Base-by-base conservation (phyloP, 1,139 yeast species). In the Diutina rugosa region DNA sequence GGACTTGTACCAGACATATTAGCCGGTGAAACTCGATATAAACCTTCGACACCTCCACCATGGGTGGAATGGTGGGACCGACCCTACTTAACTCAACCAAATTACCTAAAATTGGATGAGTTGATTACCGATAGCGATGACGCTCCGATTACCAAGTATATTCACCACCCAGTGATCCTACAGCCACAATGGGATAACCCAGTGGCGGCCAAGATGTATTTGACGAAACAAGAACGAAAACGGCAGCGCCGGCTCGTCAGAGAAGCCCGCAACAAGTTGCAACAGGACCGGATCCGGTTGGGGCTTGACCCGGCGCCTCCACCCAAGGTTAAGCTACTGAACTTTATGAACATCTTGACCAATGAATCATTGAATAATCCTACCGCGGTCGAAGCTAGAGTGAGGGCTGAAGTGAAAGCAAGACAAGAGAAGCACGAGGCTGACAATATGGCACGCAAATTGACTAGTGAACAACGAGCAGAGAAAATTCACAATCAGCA, bases 281-380 rank as follows among this genome's bases (percentile, higher is more conserved):
- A 79, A 59, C 96, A 89, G 65, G 95, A 90, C 62, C 74, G 88
- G 55, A 85, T 91, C 35, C 79, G 84, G 59, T 72, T 89, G 6
- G 99, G 99, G 0, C 71, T 91, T 29, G 90, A 85, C 55, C 87
- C 96, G 0, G 87, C 96, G 2, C 97, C 97, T 0, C 86, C 87
- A 6, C 96, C 97, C 2, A 93, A 91, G 68, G 89, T 91, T 38
- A 89, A 85, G 63, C 72, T 90, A 56, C 81, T 85, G 53, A 93
- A 91, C 65, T 76, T 91, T 67, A 87, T 89, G 90, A 85, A 80
- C 62, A 96, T 90, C 0, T 74, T 86, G 55, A 88, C 97, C 3
- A 85, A 89, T 64, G 95, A 88, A 59, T 89, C 95, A n/a, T 85
- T 90, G 54, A 77, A 79, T 59, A 96, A 93, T 65, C 99, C 99